A percentile compares a stretch with the other conserved stretches of the same genome.
Conservation (phyloP, 208 protist species). For the Acanthamoeba royreba region DNA sequence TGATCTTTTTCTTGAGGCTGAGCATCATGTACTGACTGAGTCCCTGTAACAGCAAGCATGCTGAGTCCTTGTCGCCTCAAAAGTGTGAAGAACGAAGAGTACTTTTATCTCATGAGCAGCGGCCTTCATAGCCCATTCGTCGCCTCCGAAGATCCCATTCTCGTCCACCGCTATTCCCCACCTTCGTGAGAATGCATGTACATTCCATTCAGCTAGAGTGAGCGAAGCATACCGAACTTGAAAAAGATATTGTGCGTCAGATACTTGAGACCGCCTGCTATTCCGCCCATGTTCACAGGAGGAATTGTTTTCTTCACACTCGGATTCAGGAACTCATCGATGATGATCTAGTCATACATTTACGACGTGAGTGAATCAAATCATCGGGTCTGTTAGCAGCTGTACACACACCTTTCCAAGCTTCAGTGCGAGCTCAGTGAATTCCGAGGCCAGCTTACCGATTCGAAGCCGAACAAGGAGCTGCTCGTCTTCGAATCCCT, state of each 20-base stretch:
- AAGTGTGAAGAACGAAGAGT: neutral
- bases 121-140: conserved; percentile 43
- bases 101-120: conserved; percentile 1
- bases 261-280: conserved; percentile 51
- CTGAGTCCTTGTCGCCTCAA: neutral
- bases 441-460: neutral
- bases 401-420: conserved; percentile 22
- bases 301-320: conserved; percentile 10
- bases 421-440: neutral
- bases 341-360: neutral
- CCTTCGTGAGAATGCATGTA: too few relatives aligned
- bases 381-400: neutral
- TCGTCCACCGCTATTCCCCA: conserved; percentile 46
- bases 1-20: neutral
- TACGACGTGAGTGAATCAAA: neutral
- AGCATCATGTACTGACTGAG: conserved; percentile 20
- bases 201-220: too few relatives aligned
- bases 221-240: conserved; percentile 59
- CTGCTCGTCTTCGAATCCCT: neutral
- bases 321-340: conserved; percentile 22
- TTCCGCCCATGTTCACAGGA: conserved; percentile 3
- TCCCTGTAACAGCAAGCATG: neutral
- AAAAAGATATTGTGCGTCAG: conserved; percentile 46
- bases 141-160: conserved; percentile 2
- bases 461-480: neutral